phyloP scores from a whole-genome alignment of 2,329 filamentous ascomycete species.

The Elsinoe necatrix region DNA sequence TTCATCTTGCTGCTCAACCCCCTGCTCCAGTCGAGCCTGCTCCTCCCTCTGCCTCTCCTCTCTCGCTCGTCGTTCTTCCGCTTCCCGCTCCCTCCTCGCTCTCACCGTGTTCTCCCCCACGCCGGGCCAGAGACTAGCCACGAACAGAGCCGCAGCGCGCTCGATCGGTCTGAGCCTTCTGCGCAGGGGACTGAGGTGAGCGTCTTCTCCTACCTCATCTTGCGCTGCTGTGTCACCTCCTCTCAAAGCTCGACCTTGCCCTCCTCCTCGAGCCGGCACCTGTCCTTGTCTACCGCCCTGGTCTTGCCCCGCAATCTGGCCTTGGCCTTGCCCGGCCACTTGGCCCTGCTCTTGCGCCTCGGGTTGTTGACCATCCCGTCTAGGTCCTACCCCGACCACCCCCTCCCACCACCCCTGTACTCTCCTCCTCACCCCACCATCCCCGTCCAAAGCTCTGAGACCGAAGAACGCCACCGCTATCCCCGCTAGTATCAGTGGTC shows the following conservation, averaged over 20 bases:
- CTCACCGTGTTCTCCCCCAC: slow-evolving; percentile 53
- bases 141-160: slow-evolving; percentile 51
- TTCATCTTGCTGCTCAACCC: too few species aligned
- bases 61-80: slow-evolving; percentile 14
- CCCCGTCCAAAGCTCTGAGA: slow-evolving; percentile 26
- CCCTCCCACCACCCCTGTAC: slow-evolving; percentile 39
- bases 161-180: slow-evolving; percentile 39
- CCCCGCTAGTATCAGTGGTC: slow-evolving; percentile 34
- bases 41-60: slow-evolving; percentile 19
- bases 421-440: slow-evolving; percentile 22
- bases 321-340: neutral
- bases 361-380: neutral
- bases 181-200: neutral
- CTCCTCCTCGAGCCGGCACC: too few species aligned
- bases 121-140: slow-evolving; percentile 54
- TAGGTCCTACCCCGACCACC: slow-evolving; percentile 27
- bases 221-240: neutral
- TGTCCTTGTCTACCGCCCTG: neutral
- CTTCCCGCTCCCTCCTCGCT: slow-evolving; percentile 39
- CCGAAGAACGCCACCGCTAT: slow-evolving; percentile 36
- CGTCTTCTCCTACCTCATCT: slow-evolving; percentile 19
- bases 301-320: neutral
- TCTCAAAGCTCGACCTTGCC: neutral
- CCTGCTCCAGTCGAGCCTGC: neutral
- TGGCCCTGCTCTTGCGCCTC: neutral